These are phyloP conservation scores for Tetracentron sinense DNA, from an alignment of 164 flowering plant species.

Conservation along the genomic window DNA sequence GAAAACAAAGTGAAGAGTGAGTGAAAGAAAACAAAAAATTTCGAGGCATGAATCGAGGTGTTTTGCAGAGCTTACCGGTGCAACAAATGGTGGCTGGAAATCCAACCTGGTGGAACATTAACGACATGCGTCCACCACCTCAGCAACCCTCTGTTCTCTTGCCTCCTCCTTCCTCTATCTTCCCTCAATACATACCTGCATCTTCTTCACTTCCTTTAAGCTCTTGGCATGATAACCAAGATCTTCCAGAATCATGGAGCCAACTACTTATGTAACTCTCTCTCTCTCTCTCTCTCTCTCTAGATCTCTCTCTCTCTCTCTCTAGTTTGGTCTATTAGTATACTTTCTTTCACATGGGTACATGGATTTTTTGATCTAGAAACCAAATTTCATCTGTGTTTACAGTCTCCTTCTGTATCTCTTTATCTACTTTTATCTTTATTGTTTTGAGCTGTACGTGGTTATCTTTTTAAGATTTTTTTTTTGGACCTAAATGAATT, in stretches of 20 bases:
- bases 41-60: conserved; percentile 43
- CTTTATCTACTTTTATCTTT: too few species aligned
- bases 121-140: conserved; percentile 36
- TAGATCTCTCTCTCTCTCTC: too few species aligned
- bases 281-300: conserved; percentile 24
- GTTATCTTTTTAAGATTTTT: too few species aligned
- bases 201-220: conserved; percentile 33
- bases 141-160: conserved; percentile 27
- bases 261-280: conserved; percentile 59
- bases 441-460: too few species aligned
- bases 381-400: too few species aligned
- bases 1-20: conserved; percentile 9
- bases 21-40: conserved; percentile 10
- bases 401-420: too few species aligned
- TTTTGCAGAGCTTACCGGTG: conserved; percentile 46
- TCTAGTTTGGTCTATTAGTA: too few species aligned
- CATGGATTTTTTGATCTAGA: too few species aligned
- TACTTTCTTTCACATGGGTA: too few species aligned
- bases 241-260: conserved; percentile 77
- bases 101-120: conserved; percentile 74
- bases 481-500: too few species aligned
- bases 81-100: conserved; percentile 69
- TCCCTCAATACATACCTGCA: conserved; percentile 19
- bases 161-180: conserved; percentile 26
- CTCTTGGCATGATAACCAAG: conserved; percentile 35